Conservation (phyloP, 495 filamentous ascomycete species). For the Neurospora sp. region DNA sequence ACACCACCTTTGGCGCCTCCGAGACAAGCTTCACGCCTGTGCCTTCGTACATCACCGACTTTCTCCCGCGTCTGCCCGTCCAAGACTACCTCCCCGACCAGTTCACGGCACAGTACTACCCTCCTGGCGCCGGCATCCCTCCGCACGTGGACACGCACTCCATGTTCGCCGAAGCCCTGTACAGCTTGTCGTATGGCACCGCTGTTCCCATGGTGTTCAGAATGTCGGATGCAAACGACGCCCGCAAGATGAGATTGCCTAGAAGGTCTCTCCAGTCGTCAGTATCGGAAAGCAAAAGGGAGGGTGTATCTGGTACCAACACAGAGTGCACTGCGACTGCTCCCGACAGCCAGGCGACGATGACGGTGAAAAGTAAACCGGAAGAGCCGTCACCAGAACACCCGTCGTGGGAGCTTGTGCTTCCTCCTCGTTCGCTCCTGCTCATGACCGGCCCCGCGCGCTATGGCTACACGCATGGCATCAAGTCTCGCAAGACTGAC, state of each 20-base stretch:
- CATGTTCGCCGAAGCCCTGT: slow-evolving; percentile 23
- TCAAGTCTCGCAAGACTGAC: slow-evolving; percentile 21
- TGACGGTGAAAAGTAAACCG: neutral
- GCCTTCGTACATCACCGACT: slow-evolving; percentile 14
- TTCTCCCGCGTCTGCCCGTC: slow-evolving; percentile 19
- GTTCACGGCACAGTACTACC: slow-evolving; percentile 27
- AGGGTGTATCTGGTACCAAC: neutral
- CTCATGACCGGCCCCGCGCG: slow-evolving; percentile 20
- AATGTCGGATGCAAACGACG: slow-evolving; percentile 19
- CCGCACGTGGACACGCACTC: slow-evolving; percentile 27
- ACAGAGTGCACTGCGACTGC: neutral
- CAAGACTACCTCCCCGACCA: slow-evolving; percentile 17
- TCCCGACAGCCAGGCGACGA: neutral
- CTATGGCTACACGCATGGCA: slow-evolving; percentile 23
- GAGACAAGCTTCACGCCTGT: slow-evolving; percentile 12
- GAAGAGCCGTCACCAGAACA: slow-evolving; percentile 1
- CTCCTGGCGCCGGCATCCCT: slow-evolving; percentile 23
- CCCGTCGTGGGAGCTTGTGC: slow-evolving; percentile 16
- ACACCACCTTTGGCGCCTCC: slow-evolving; percentile 24
- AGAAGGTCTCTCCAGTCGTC: slow-evolving; percentile 13
- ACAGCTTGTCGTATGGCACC: slow-evolving; percentile 20
- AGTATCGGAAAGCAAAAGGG: neutral
- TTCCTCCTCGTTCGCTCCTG: slow-evolving; percentile 18
- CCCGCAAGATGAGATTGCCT: slow-evolving; percentile 21
- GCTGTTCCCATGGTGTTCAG: slow-evolving; percentile 20